Evolutionary conservation across 768 basidiomycete species (phyloP).

Genomic region (Mycena floridula): DNA sequence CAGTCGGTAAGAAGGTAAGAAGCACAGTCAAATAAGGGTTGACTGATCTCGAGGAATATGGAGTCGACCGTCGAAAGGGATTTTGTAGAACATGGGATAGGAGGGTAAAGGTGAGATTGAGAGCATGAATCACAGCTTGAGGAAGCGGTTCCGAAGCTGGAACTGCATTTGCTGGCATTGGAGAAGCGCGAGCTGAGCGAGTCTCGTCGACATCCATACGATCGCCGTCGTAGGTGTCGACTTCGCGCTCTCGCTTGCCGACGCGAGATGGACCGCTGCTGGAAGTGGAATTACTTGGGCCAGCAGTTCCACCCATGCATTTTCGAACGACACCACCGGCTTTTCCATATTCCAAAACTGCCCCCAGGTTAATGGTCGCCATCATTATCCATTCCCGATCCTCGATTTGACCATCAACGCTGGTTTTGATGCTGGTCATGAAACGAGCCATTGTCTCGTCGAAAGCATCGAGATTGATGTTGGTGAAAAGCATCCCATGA

Average conservation of each 20-base stretch:
- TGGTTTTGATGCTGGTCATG: conserved; percentile 23
- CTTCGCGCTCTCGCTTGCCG: conserved; percentile 1
- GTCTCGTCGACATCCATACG: conserved; percentile 12
- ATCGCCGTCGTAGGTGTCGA: no score
- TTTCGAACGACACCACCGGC: conserved; percentile 64
- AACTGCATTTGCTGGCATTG: conserved; percentile 16
- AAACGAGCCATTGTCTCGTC: conserved; percentile 74
- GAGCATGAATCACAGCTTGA: conserved; percentile 58
- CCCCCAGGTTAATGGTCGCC: conserved; percentile 78
- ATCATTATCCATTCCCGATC: conserved; percentile 96
- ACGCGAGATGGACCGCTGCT: neutral
- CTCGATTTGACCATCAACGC: conserved; percentile 73
- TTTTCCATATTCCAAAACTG: conserved; percentile 84
- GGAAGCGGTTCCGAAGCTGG: conserved; percentile 21
- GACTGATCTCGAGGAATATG: conserved; percentile 45
- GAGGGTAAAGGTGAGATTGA: conserved; percentile 75
- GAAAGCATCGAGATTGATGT: conserved; percentile 92
- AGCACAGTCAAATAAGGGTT: conserved; percentile 87
- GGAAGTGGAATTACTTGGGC: neutral
- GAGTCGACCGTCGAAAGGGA: conserved; percentile 55
- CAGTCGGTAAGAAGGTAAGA: conserved; percentile 82
- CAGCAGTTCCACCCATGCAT: conserved; percentile 39
- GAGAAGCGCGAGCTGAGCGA: conserved; percentile 18
- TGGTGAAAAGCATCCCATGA: conserved; percentile 97
- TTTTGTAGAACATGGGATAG: conserved; percentile 65